These are phyloP conservation scores for Tanacetum coccineum DNA, from an alignment of 129 eudicot species.

Conservation along the genomic window DNA sequence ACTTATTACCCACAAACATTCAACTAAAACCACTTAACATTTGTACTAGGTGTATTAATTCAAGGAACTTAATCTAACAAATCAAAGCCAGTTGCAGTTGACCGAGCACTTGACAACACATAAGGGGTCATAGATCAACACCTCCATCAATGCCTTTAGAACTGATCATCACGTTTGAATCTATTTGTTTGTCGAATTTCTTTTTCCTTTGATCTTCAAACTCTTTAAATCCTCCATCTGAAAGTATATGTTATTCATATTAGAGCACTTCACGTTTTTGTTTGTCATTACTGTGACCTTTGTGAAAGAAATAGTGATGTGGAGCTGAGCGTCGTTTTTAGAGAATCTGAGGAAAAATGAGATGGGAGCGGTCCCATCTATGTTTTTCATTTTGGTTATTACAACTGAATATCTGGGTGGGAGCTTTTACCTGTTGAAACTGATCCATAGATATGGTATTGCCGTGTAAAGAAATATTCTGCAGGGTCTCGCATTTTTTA, in stretches of 20 bases:
- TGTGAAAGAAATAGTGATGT: background rate
- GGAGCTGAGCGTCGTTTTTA: background rate
- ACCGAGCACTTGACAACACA: background rate
- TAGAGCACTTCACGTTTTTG: background rate
- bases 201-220: too few species aligned
- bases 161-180: too few species aligned
- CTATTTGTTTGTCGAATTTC: too few species aligned
- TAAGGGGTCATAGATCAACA: conserved; percentile 54
- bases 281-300: background rate
- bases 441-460: too few species aligned
- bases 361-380: conserved; percentile 2
- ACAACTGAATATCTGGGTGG: background rate
- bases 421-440: conserved; percentile 65
- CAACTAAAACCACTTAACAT: conserved; percentile 12
- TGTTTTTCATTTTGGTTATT: background rate
- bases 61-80: background rate
- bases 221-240: too few species aligned
- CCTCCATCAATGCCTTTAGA: conserved; percentile 95
- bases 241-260: conserved; percentile 18
- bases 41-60: background rate
- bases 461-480: too few species aligned
- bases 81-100: too few species aligned
- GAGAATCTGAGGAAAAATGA: background rate
- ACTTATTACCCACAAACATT: too few species aligned
- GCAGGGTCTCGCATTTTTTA: conserved; percentile 91